phyloP scores from a whole-genome alignment of 2,329 filamentous ascomycete species.

The Alternaria ethzedia region DNA sequence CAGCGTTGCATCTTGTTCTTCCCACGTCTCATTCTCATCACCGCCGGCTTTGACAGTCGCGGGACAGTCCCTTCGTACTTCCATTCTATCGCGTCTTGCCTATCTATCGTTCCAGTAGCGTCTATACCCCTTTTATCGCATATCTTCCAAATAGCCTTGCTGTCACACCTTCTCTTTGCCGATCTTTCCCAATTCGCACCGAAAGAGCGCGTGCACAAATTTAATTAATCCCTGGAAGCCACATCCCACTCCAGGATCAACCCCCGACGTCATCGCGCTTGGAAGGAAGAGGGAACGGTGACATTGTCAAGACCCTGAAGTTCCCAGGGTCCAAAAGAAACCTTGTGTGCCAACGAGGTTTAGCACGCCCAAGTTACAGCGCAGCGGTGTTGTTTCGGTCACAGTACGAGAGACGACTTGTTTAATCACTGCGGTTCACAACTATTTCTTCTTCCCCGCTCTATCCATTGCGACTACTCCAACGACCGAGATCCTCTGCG shows the following conservation, averaged over 20 bases:
- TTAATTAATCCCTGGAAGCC: conserved; percentile 5
- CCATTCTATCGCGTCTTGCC: background rate
- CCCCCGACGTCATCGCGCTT: conserved; percentile 8
- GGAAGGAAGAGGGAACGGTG: background rate
- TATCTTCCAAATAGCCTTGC: background rate
- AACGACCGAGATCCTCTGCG: background rate
- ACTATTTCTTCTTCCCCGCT: background rate
- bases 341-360: background rate
- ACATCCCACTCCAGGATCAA: background rate
- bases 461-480: background rate
- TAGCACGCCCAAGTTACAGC: background rate
- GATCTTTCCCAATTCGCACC: conserved; percentile 4
- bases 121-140: conserved; percentile 1
- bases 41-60: conserved; percentile 22
- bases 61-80: background rate
- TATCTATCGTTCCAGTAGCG: background rate
- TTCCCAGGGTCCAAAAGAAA: background rate
- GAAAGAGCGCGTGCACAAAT: conserved; percentile 4
- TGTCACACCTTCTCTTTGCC: background rate
- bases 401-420: background rate
- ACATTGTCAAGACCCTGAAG: conserved; percentile 1
- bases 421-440: background rate
- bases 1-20: background rate
- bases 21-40: conserved; percentile 3
- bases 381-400: background rate